Base-by-base conservation (phyloP, 2,329 filamentous ascomycete genomes). In the Claviceps paspali region DNA sequence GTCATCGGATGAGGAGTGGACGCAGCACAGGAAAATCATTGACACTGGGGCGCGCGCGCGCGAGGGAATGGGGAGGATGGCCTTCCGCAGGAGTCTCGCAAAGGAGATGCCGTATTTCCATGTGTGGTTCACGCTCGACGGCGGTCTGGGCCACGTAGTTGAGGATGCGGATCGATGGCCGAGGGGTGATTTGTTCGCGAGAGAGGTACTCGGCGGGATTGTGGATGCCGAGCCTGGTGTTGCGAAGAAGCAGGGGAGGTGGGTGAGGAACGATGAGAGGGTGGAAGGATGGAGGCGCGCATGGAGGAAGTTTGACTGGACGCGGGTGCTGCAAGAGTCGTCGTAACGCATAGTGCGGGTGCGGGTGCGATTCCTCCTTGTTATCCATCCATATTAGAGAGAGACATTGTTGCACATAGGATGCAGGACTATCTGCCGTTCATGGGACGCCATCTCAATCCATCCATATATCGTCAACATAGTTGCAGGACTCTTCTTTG, bases 101-200 rank as follows among this genome's bases (percentile, higher is more conserved):
- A 94, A 92, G 61, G 88, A 98, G 63, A 88, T 92, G 82, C 88
- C 92, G 0, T 98, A 98, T 56, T 98, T 98, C 51, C 91, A 98
- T 56, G 88, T 79, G 15, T 98, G 88, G 87, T 96, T 96, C 54
- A 74, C 76, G 36, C 64, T 98, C 1, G 87, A 98, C 52, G 91
- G 91, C 2, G 91, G 91, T 0, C 60, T 98, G 45, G 91, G 85
- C 0, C 91, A 98, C 55, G 67, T 98, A 7, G 82, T 98, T 0
- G 91, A 98, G 59, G 83, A 98, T 48, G 65, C 76, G 21, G 70
- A 76, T 34, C 67, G 77, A 35, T 98, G 91, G 91, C 92, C 92
- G 0, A 74, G 71, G 49, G 88, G 88, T 0, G 91, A 98, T 57
- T 56, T 95, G 14, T 98, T 98, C 55, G 91, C 91, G 2, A 67